Percentiles rank a stretch among this genome's conserved stretches.
Evolutionary conservation across 139 green algal species (phyloP).

Genomic region (Micromonas commoda): DNA sequence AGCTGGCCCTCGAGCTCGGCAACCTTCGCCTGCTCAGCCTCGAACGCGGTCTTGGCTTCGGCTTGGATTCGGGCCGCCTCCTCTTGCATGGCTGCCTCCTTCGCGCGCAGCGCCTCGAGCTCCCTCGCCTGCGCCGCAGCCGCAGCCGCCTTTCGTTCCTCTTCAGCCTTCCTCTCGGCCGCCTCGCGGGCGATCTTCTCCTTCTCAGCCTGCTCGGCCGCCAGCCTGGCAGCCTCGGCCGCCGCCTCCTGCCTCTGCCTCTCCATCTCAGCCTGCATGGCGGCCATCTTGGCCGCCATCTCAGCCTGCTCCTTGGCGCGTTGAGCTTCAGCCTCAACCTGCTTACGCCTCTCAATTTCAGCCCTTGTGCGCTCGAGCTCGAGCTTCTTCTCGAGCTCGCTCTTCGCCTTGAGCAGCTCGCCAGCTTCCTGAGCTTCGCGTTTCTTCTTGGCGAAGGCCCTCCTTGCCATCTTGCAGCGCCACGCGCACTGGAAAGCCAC

Average conservation of each 20-base stretch:
- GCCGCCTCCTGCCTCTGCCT: no score
- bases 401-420: slow-evolving; percentile 36
- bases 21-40: slow-evolving; percentile 25
- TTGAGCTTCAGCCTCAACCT: slow-evolving; percentile 8
- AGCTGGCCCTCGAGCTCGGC: slow-evolving; percentile 30
- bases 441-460: not conserved
- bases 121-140: not conserved
- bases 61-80: not conserved
- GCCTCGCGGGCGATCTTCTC: slow-evolving; percentile 30
- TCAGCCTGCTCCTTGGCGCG: slow-evolving; percentile 20
- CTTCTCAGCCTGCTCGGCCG: slow-evolving; percentile 23
- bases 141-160: not conserved
- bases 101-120: not conserved
- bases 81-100: not conserved
- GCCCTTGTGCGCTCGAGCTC: not conserved
- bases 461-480: slow-evolving; percentile 29
- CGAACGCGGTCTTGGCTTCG: not conserved
- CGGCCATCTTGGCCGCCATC: not conserved
- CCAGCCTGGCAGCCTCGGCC: no score
- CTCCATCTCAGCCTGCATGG: slow-evolving; percentile 29
- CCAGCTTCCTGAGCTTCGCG: slow-evolving; percentile 28
- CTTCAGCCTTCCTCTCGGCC: slow-evolving; percentile 10
- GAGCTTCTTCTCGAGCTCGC: slow-evolving; percentile 32
- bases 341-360: not conserved
- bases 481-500: slow-evolving; percentile 38